phyloP scores from a whole-genome alignment of 352 stramenopile species.

The Globisporangium barbulae region DNA sequence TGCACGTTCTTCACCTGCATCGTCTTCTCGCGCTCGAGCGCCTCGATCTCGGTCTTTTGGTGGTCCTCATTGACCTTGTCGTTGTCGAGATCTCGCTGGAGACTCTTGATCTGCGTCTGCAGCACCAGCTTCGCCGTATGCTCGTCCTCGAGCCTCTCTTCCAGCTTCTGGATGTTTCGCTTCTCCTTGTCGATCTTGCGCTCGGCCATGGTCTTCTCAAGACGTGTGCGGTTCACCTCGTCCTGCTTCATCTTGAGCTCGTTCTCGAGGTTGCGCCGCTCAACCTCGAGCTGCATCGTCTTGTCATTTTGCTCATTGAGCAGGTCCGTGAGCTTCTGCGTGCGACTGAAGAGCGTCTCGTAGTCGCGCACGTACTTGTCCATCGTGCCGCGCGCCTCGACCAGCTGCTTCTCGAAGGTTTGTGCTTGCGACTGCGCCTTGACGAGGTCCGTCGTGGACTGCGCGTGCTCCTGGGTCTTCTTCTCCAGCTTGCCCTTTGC shows the following conservation, averaged over 20 bases:
- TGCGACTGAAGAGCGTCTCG: constrained; percentile 87
- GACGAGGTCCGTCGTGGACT: constrained; percentile 45
- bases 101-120: constrained; percentile 79
- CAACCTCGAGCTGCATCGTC: constrained; percentile 78
- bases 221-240: constrained; percentile 77
- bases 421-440: constrained; percentile 68
- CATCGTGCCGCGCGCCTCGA: constrained; percentile 80
- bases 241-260: constrained; percentile 85
- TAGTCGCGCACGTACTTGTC: constrained; percentile 93
- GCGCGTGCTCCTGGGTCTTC: constrained; percentile 62
- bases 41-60: constrained; percentile 69
- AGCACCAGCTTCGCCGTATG: constrained; percentile 82
- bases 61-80: constrained; percentile 81
- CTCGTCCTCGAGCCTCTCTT: constrained; percentile 90
- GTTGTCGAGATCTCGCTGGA: constrained; percentile 74
- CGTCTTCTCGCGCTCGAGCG: constrained; percentile 85
- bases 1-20: constrained; percentile 82
- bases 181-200: constrained; percentile 88
- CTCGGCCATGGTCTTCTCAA: constrained; percentile 90
- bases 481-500: constrained; percentile 87
- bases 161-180: constrained; percentile 83
- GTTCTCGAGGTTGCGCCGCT: constrained; percentile 75
- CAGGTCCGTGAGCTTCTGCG: constrained; percentile 91
- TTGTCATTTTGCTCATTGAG: constrained; percentile 92
- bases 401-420: constrained; percentile 87